phyloP scores from a whole-genome alignment of 202 grass and related monocot genomes.

The Alloteropsis angusta region DNA sequence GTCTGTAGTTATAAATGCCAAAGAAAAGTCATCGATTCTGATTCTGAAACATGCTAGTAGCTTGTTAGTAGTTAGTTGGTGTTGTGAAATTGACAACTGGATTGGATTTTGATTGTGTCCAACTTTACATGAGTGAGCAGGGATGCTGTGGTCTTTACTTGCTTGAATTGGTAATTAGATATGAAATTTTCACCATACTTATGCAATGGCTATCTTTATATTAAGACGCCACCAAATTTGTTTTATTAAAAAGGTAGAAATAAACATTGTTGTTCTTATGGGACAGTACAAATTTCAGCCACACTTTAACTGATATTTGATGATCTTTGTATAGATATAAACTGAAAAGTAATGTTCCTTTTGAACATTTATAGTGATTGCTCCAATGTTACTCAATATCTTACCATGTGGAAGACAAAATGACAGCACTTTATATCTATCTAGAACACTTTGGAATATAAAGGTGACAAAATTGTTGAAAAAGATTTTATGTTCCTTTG shows the following conservation, averaged over 20 bases:
- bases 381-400: constrained; percentile 14
- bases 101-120: not conserved
- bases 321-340: not conserved
- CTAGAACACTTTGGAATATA: not conserved
- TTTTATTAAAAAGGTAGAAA: not conserved
- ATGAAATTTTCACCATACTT: not conserved
- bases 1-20: not conserved
- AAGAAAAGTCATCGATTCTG: not conserved
- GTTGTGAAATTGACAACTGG: not conserved
- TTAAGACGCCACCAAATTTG: constrained; percentile 4
- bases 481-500: not conserved
- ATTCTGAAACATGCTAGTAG: not conserved
- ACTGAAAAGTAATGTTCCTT: not conserved
- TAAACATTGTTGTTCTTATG: not conserved
- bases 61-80: not conserved
- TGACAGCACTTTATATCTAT: not conserved
- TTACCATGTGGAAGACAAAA: not conserved
- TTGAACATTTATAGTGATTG: not conserved
- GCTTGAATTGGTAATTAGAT: not conserved
- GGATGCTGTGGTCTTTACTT: not conserved
- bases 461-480: not conserved
- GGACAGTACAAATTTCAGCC: not conserved
- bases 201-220: not conserved
- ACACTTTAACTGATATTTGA: not conserved
- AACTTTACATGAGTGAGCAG: not conserved